Conservation (phyloP, 129 eudicot genomes). For the Ambrosia trifida region DNA sequence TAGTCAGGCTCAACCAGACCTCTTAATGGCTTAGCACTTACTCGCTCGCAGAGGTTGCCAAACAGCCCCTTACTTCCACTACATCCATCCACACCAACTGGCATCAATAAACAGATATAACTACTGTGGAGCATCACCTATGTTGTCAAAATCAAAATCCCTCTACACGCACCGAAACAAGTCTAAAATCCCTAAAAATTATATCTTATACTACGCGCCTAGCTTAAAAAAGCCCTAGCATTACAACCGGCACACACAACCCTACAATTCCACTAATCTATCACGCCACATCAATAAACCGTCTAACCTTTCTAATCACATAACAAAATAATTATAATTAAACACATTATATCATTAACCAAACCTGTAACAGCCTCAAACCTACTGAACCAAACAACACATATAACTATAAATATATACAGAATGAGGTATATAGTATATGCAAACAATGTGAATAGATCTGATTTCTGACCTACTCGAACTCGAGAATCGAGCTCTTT, state of each 20-base stretch:
- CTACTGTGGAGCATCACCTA: neutral
- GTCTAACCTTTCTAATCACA: neutral
- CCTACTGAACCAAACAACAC: slow-evolving; percentile 6
- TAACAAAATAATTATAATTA: neutral
- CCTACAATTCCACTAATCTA: neutral
- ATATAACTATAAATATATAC: neutral
- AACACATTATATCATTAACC: neutral
- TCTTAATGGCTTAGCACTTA: too few relatives aligned
- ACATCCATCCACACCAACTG: slow-evolving; percentile 13
- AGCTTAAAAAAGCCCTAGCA: too few relatives aligned
- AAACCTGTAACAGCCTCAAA: neutral
- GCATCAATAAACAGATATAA: neutral
- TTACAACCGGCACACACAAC: neutral
- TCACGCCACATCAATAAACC: slow-evolving; percentile 3
- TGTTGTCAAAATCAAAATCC: too few relatives aligned
- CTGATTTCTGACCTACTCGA: slow-evolving; percentile 52
- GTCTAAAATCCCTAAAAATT: too few relatives aligned
- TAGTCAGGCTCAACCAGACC: too few relatives aligned
- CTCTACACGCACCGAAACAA: too few relatives aligned
- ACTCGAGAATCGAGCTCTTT: slow-evolving; percentile 82
- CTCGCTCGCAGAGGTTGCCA: too few relatives aligned
- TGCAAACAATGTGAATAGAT: slow-evolving; percentile 1
- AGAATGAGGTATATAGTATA: slow-evolving; percentile 32
- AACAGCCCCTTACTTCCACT: neutral
- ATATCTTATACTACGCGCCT: too few relatives aligned